Base-by-base conservation (phyloP, 768 basidiomycete genomes). In the Lactarius hatsudake region DNA sequence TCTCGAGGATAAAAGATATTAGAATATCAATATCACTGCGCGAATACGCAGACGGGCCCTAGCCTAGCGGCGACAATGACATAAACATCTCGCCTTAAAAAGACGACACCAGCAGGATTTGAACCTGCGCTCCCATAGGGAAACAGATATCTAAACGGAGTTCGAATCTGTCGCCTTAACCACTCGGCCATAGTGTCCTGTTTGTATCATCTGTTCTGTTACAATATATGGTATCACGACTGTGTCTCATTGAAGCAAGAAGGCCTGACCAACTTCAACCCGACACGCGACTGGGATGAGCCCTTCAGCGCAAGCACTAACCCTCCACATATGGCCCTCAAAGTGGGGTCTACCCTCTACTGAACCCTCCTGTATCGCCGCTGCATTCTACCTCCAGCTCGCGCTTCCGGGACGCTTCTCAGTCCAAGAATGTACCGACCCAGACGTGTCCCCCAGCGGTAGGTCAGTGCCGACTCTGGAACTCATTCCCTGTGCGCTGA, bases 371-470 rank as follows among this genome's bases (percentile, higher is more conserved):
- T 90, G 86, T 74, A 78, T 91, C 26, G 83, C 86, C 5, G 82
- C 90, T 0, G 76, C 89, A 5, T 76, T 92, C 54, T 87, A 87
- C 72, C 83, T 92, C 34, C 90, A 93, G 73, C 76, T 88, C 28
- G 77, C 84, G 17, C 80, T 89, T 56, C 89, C 91, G 1, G 88
- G 87, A n/a, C 79, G 83, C 71, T 93, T 89, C 75, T 76, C 75
- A 20, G 76, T 93, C 32, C 77, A 79, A 42, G 84, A 87, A 76
- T 88, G 84, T 72, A 81, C 82, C 4, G 85, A 89, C 74, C 87
- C 89, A 10, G 90, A 92, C 77, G 67, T 81, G 26, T 91, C 91
- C 58, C 90, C 91, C 17, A 86, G 81, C 72, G 91, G 91, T 87
- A 74, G 77, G 84, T 80, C 68, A 71, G 75, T 77, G 65, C 54